These are phyloP conservation scores for Cercospora zeina DNA, from an alignment of 2,329 filamentous ascomycete species.

Conservation along the genomic window DNA sequence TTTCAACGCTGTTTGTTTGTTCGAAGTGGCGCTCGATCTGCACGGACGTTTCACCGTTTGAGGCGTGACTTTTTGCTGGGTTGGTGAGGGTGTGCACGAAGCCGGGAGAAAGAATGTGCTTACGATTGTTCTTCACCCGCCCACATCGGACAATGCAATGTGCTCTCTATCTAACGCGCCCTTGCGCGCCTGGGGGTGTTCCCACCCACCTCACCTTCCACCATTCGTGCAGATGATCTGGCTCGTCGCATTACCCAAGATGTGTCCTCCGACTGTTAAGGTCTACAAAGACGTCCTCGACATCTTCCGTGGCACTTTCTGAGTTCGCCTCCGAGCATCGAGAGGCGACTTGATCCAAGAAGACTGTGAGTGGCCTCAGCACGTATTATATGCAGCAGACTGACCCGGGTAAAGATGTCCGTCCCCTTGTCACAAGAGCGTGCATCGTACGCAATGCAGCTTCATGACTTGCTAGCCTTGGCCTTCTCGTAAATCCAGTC, in stretches of 20 bases:
- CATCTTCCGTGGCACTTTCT: constrained; percentile 33
- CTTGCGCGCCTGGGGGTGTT: constrained; percentile 6
- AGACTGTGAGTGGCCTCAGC: not conserved
- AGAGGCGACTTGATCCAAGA: not conserved
- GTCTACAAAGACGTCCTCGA: constrained; percentile 35
- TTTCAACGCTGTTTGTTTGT: constrained; percentile 9
- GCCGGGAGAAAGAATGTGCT: constrained; percentile 33
- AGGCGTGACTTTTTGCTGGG: constrained; percentile 7
- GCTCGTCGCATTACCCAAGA: constrained; percentile 21
- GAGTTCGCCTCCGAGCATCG: constrained; percentile 3
- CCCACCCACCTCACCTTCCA: not conserved
- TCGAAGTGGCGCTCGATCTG: constrained; percentile 13
- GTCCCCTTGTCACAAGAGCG: not conserved
- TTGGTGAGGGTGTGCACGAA: constrained; percentile 10
- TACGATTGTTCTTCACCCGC: constrained; percentile 39
- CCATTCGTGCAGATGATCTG: constrained; percentile 14
- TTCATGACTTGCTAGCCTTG: constrained; percentile 50
- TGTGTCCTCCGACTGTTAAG: constrained; percentile 37
- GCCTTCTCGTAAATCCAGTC: constrained; percentile 95
- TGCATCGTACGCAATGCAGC: not conserved
- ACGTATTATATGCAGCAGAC: not conserved
- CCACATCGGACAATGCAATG: constrained; percentile 22
- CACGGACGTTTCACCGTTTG: constrained; percentile 25
- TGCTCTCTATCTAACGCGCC: constrained; percentile 21
- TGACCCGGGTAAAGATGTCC: not conserved